Evolutionary conservation across 2,329 filamentous ascomycete genomes (phyloP), one percentile per base, ranked within the genome.

Genomic region (Trichoderma koningii): DNA sequence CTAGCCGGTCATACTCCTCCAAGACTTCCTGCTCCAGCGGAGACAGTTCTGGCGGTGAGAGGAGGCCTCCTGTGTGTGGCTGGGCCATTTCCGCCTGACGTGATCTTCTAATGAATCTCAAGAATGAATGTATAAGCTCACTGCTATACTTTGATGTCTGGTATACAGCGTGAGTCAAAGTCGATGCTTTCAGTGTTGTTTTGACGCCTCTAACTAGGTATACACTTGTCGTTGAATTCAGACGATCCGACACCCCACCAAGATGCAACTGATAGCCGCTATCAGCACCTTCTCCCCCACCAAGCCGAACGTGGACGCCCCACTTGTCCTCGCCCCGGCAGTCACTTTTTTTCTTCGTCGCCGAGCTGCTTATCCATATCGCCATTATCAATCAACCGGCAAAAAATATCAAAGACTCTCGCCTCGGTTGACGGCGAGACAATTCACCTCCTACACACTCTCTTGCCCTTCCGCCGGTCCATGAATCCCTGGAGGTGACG

Each of bases 21-120:
- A 99, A 82, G 1, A 99, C 90, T 75, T 98, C 92, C 76, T 97
- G 93, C 80, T 99, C 93, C 7, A 96, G 85, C 5, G 92, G 89
- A 0, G 89, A 85, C 67, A 97, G 81, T 71, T 89, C 86, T 23
- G 83, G 82, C 38, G 79, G 78, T 3, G 79, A 76, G 47, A 80
- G 73, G 9, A 79, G 70, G 34, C 69, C 69, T 5, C 65, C 63
- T 38, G 34, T 38, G 44, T 70, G 64, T 14, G 63, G 56, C 60
- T 67, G 63, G 26, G 69, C 70, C 70, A 71, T 71, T 26, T n/a
- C 21, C 19, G 19, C 9, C 5, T 9, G 48, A 7, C 2, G 3
- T 3, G 34, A 14, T 10, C 12, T 34, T 2, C 9, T 34, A 34
- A 12, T 14, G 3, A 4, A 5, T 4, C 10, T 38, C 12, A 14